Evolutionary conservation across 106 monocot genomes (phyloP).

Genomic region (Chionographis japonica): DNA sequence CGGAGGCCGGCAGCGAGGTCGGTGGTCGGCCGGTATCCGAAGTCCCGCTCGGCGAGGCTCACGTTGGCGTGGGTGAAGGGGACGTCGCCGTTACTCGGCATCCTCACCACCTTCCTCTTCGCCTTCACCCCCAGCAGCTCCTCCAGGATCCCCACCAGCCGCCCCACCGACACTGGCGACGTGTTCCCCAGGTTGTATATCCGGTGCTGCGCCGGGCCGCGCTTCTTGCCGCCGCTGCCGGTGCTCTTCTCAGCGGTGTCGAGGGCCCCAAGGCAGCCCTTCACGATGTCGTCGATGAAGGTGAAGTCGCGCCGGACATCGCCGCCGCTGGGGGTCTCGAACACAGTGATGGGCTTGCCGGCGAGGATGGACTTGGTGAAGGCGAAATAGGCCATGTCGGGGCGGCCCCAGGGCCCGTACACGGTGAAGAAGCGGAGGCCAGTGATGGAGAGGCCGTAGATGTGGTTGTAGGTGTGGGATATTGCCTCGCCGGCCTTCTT

Average conservation of each 20-base stretch:
- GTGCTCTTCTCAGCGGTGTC: conserved; percentile 25
- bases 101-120: conserved; percentile 46
- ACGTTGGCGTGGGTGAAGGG: conserved; percentile 75
- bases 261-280: conserved; percentile 20
- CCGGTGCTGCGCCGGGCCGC: conserved; percentile 43
- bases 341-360: conserved; percentile 33
- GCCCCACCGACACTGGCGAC: conserved; percentile 50
- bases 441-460: conserved; percentile 86
- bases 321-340: conserved; percentile 4
- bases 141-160: conserved; percentile 55
- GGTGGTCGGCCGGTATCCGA: conserved; percentile 61
- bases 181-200: conserved; percentile 62
- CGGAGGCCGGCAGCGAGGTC: conserved; percentile 49
- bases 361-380: conserved; percentile 41
- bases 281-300: conserved; percentile 24
- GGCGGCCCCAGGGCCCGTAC: conserved; percentile 79
- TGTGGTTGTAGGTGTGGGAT: conserved; percentile 77
- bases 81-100: conserved; percentile 71
- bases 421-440: conserved; percentile 81
- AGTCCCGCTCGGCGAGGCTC: conserved; percentile 43
- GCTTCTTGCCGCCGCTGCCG: conserved; percentile 47
- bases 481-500: conserved; percentile 73
- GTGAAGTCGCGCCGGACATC: conserved; percentile 27
- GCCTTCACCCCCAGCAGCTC: conserved; percentile 46
- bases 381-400: conserved; percentile 83